Evolutionary conservation across 2,329 filamentous ascomycete genomes (phyloP), one percentile per base, ranked within the genome.

Genomic region (Seiridium unicorne): DNA sequence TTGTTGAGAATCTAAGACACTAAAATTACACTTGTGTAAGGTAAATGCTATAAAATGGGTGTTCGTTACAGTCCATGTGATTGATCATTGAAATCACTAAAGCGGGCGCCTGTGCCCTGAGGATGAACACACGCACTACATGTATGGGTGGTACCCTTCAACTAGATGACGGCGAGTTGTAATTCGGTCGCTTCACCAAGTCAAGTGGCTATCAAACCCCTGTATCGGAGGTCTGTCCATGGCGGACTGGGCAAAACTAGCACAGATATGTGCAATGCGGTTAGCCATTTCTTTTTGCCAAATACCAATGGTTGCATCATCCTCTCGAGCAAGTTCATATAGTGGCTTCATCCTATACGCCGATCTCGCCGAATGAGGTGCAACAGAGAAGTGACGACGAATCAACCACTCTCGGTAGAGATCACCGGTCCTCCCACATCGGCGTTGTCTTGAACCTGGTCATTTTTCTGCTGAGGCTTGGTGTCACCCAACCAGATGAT

Each of bases 401-500:
- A 53, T 53, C 49, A 53, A 35, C 5, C 7, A 13, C 34, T 35
- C 13, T 26, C 9, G 11, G 49, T 9, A 34, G 32, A 4, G 32
- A 35, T 18, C 32, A 35, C 49, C 32, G 18, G 31, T n/a, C 49
- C 31, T 53, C 34, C 49, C 38, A n/a, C 49, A 18, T n/a, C 49
- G n/a, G 49, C 34, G 11, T 5, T 35, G 5, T 6, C 47, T 49
- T 9, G 47, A 11, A 4, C n/a, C 31, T 9, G 4, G 26, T 49
- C 31, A 49, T 46, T 60, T 8, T 9, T 26, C 32, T 49, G 49
- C 55, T 49, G 44, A 26, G 55, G 55, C 35, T 58, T 54, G 4
- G 67, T 68, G 26, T 73, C 75, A 26, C 73, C 75, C 8, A 76
- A 68, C 65, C 72, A 73, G 4, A 76, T 54, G 8, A 65, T 66